Base-by-base conservation (phyloP, 164 flowering plant genomes). In the Chimonanthus praecox region DNA sequence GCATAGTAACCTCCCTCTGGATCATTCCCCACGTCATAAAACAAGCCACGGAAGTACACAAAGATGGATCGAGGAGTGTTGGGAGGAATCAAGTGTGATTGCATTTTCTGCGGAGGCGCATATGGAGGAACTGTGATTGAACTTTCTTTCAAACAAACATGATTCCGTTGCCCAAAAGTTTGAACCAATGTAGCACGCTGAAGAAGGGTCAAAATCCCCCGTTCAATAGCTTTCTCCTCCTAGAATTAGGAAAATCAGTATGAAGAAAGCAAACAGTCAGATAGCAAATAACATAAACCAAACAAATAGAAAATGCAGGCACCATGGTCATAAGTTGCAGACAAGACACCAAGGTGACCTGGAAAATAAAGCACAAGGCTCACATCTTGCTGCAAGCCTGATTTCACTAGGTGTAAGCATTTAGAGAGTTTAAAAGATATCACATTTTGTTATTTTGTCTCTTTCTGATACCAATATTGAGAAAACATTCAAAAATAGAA, bases 1-100 rank as follows among this genome's bases (percentile, higher is more conserved):
- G 99, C 99, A 80, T 94, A 94, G 73, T 94, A 94, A 76, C 99
- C 99, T 73, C 97, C 97, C 82, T 94, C 97, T 6, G 97, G 99
- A 73, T 94, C 97, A 78, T 94, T 94, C 61, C 88, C 89, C 0
- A 90, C 94, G 73, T 94, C 99, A 79, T 91, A 92, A 82, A 94
- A 94, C 80, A 94, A 73, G n/a, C 99, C 99, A 5, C 99, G 80
- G 80, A 94, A 94, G 77, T 94, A 94, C 61, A 92, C 98, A 83
- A 94, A 94, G 77, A 94, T 94, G 75, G 99, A 92, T 21, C 99
- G 84, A 16, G 97, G 98, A 74, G 82, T 89, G 67, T 84, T 83
- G 6, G 89, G 96, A 72, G 98, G 92, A 73, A 94, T 94, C 76
- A 94, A 80, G 83, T 94, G 99, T 68, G 92, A 68, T 71, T 91